These are phyloP conservation scores for Plasmopara halstedii DNA, from an alignment of 352 stramenopile species.

Conservation along the genomic window DNA sequence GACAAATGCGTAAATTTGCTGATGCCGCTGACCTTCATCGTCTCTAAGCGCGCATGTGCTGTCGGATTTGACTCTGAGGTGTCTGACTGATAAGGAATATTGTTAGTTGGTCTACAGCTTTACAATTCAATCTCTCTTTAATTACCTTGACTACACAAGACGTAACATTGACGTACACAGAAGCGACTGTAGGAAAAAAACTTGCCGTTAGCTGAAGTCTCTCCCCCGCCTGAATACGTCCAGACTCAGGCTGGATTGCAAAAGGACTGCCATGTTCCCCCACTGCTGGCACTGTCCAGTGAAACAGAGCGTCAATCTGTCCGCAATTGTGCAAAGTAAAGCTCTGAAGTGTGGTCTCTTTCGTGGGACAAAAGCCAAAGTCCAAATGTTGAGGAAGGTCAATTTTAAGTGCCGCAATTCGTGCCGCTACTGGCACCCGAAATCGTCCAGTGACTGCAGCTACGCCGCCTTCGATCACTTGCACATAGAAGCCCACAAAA, in stretches of 20 bases:
- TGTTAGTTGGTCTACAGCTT: not conserved
- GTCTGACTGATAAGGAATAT: constrained; percentile 20
- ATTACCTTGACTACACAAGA: constrained; percentile 51
- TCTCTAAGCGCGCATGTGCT: constrained; percentile 25
- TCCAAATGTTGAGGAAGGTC: constrained; percentile 59
- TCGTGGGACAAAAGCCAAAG: constrained; percentile 87
- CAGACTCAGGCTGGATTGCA: constrained; percentile 56
- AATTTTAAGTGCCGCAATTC: constrained; percentile 65
- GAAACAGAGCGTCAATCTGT: constrained; percentile 77
- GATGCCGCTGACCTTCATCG: constrained; percentile 84
- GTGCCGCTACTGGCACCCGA: constrained; percentile 76
- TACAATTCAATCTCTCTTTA: not conserved
- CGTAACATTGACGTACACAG: constrained; percentile 83
- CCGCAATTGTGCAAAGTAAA: constrained; percentile 84
- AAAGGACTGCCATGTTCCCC: constrained; percentile 70
- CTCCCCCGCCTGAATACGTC: constrained; percentile 54
- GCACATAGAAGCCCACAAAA: constrained; percentile 83
- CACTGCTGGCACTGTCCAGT: constrained; percentile 72
- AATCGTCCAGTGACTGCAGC: constrained; percentile 67
- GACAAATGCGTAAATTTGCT: constrained; percentile 88
- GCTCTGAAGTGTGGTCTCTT: constrained; percentile 59
- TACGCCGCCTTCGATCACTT: constrained; percentile 76
- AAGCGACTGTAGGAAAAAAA: constrained; percentile 61
- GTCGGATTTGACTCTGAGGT: constrained; percentile 12
- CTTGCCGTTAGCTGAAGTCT: constrained; percentile 60